Percentiles rank a stretch among this genome's conserved stretches.
phyloP scores from a whole-genome alignment of 768 basidiomycete species.

The Hygrocybe punicea region DNA sequence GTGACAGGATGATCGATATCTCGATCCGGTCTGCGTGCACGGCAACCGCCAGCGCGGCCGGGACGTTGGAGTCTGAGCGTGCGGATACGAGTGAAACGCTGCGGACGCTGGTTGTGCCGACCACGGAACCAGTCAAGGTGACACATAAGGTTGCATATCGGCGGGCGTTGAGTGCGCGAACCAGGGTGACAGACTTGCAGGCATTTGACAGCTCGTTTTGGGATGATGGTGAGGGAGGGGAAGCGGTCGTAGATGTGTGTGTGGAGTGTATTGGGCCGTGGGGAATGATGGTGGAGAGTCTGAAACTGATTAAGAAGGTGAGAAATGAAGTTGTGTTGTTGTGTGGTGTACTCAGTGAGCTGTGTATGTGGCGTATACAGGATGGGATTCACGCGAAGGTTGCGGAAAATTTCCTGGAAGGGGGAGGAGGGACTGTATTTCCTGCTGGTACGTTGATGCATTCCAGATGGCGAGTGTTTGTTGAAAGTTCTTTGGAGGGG shows the following conservation, averaged over 20 bases:
- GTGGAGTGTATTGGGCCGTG: conserved; percentile 57
- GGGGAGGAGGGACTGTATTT: conserved; percentile 40
- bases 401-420: conserved; percentile 51
- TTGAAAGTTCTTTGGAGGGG: neutral
- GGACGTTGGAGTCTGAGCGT: conserved; percentile 19
- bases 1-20: conserved; percentile 74
- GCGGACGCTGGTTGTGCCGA: conserved; percentile 63
- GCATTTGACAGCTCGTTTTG: conserved; percentile 53
- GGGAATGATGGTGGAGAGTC: conserved; percentile 49
- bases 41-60: conserved; percentile 14
- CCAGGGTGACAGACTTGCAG: conserved; percentile 50
- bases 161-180: conserved; percentile 39
- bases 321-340: conserved; percentile 12
- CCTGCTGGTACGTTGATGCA: conserved; percentile 42
- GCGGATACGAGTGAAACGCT: conserved; percentile 56
- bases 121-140: conserved; percentile 57
- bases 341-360: neutral
- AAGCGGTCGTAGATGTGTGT: conserved; percentile 53
- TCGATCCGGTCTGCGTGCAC: conserved; percentile 63
- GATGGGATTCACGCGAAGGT: conserved; percentile 46
- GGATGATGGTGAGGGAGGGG: conserved; percentile 50
- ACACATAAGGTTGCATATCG: conserved; percentile 55
- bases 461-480: neutral
- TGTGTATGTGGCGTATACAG: conserved; percentile 26
- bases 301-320: conserved; percentile 51